These are phyloP conservation scores for Rhizopus delemar DNA, from an alignment of 371 early-diverging fungal genomes.

Conservation along the genomic window DNA sequence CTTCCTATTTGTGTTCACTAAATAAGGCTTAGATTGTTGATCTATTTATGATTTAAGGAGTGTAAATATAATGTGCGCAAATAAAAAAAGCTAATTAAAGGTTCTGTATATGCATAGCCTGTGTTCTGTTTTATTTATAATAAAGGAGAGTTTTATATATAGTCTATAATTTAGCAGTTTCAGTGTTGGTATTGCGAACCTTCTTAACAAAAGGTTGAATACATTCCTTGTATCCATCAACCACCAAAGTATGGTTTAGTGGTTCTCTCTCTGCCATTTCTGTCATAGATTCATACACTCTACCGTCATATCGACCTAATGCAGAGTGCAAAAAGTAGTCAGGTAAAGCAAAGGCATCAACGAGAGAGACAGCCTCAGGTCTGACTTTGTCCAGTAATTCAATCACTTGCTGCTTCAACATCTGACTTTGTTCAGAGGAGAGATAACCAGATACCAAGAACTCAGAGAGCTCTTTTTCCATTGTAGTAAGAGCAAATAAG, in stretches of 20 bases:
- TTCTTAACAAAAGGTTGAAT: constrained; percentile 56
- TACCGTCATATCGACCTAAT: constrained; percentile 74
- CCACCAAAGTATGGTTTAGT: constrained; percentile 59
- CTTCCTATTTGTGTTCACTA: no score
- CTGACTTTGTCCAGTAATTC: constrained; percentile 59
- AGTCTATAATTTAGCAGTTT: constrained; percentile 24
- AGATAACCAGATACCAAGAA: constrained; percentile 59
- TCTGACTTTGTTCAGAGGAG: constrained; percentile 50
- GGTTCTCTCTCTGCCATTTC: constrained; percentile 74
- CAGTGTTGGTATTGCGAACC: constrained; percentile 12
- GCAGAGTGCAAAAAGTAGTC: constrained; percentile 79
- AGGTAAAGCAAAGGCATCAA: constrained; percentile 77
- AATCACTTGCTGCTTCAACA: constrained; percentile 54
- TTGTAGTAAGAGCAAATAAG: constrained; percentile 64
- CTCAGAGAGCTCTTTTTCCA: constrained; percentile 67
- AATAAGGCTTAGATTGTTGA: no score
- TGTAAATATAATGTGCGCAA: no score
- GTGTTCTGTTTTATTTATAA: no score
- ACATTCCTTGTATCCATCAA: constrained; percentile 56
- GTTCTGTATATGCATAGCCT: no score
- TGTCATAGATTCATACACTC: constrained; percentile 72
- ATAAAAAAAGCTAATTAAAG: no score
- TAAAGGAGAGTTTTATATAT: neutral
- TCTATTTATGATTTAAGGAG: no score
- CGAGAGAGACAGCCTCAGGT: constrained; percentile 70